These are phyloP conservation scores for Trichophyton mentagrophytes DNA, from an alignment of 2,329 filamentous ascomycete genomes.

Conservation along the genomic window DNA sequence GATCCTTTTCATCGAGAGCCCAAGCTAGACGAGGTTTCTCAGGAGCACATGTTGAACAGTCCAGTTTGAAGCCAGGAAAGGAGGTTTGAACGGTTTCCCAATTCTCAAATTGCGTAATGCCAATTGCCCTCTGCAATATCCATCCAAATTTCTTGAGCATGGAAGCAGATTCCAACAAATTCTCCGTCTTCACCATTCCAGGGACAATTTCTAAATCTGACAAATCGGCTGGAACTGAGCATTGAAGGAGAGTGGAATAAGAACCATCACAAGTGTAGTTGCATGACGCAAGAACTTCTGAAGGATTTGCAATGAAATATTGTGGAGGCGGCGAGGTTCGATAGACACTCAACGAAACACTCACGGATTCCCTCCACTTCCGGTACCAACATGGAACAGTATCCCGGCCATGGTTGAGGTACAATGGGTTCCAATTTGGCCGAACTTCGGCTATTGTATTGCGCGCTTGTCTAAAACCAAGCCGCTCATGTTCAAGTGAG, in stretches of 20 bases:
- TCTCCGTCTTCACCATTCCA: conserved; percentile 19
- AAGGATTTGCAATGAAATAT: conserved; percentile 16
- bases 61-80: background rate
- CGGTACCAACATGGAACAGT: conserved; percentile 22
- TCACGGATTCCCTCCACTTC: conserved; percentile 17
- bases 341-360: conserved; percentile 16
- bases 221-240: conserved; percentile 14
- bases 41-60: conserved; percentile 24
- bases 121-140: conserved; percentile 21
- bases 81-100: conserved; percentile 18
- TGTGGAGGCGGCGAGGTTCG: conserved; percentile 12
- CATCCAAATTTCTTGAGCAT: conserved; percentile 21
- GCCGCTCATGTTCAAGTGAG: conserved; percentile 35
- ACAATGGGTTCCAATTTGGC: conserved; percentile 33
- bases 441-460: conserved; percentile 36
- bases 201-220: conserved; percentile 13
- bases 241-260: conserved; percentile 22
- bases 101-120: conserved; percentile 17
- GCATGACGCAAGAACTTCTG: conserved; percentile 11
- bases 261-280: conserved; percentile 20
- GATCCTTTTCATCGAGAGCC: conserved; percentile 20
- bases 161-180: conserved; percentile 18
- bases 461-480: conserved; percentile 37
- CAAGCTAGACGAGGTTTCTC: conserved; percentile 23
- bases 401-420: conserved; percentile 12